These are phyloP conservation scores for Candida tibetensis DNA, from an alignment of 805 yeast species.

Conservation along the genomic window DNA sequence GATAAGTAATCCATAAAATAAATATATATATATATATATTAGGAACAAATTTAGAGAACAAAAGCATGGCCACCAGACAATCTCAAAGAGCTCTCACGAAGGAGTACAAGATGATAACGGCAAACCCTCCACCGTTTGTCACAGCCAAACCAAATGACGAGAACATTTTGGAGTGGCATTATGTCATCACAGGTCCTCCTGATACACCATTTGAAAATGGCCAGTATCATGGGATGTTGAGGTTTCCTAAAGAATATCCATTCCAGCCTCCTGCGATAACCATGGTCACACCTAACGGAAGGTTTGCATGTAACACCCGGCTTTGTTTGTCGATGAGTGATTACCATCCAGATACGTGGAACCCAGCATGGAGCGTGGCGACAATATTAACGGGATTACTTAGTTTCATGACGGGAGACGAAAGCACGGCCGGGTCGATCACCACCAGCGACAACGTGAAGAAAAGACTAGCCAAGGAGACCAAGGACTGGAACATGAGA, in stretches of 20 bases:
- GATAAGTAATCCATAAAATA: too few species aligned
- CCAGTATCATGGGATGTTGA: slow-evolving; percentile 83
- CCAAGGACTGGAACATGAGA: slow-evolving; percentile 57
- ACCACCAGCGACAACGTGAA: slow-evolving; percentile 59
- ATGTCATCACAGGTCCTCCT: slow-evolving; percentile 88
- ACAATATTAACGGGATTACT: slow-evolving; percentile 84
- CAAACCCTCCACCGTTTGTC: slow-evolving; percentile 82
- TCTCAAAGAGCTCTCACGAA: slow-evolving; percentile 57
- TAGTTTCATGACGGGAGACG: slow-evolving; percentile 90
- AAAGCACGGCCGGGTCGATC: slow-evolving; percentile 80
- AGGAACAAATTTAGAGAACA: too few species aligned
- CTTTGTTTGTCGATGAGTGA: slow-evolving; percentile 91
- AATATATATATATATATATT: too few species aligned
- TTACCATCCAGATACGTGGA: slow-evolving; percentile 93
- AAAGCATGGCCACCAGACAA: slow-evolving; percentile 40
- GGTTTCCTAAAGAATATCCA: slow-evolving; percentile 84
- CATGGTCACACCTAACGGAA: slow-evolving; percentile 87
- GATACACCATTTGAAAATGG: slow-evolving; percentile 84
- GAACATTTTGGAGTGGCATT: slow-evolving; percentile 92
- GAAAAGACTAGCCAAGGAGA: slow-evolving; percentile 53
- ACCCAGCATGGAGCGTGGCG: slow-evolving; percentile 93
- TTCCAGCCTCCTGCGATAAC: slow-evolving; percentile 88
- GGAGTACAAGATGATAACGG: slow-evolving; percentile 75
- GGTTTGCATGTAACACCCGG: slow-evolving; percentile 77
- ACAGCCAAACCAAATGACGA: slow-evolving; percentile 83